A percentile compares a stretch with the other conserved stretches of the same genome.
Evolutionary conservation across 192 early-diverging fungal genomes (phyloP).

Genomic region (Polychytrium aggregatum): DNA sequence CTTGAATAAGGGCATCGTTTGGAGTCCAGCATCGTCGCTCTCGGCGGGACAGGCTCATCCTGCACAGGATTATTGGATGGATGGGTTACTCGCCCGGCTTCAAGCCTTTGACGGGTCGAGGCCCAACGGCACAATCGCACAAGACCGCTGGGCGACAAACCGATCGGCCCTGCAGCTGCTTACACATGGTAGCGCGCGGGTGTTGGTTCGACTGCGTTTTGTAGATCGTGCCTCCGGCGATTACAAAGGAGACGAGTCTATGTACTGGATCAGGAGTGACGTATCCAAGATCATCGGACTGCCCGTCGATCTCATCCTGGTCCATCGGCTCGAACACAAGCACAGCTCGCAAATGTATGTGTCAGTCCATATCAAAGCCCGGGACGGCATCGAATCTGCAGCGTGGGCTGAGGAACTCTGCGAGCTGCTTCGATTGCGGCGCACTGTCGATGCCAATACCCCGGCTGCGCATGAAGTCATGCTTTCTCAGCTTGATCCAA

Average conservation of each 20-base stretch:
- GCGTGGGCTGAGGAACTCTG: conserved; percentile 25
- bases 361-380: conserved; percentile 10
- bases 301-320: conserved; percentile 1
- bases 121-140: conserved; percentile 4
- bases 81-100: neutral
- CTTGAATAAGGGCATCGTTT: neutral
- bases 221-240: too few relatives aligned
- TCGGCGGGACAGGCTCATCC: neutral
- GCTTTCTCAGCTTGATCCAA: conserved; percentile 8
- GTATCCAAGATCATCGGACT: conserved; percentile 2
- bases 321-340: conserved; percentile 13
- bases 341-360: conserved; percentile 1
- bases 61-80: neutral
- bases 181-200: too few relatives aligned
- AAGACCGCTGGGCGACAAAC: too few relatives aligned
- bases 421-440: conserved; percentile 10
- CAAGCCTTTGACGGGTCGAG: neutral
- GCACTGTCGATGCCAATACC: neutral
- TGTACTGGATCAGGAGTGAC: conserved; percentile 9
- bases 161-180: too few relatives aligned
- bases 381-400: conserved; percentile 13
- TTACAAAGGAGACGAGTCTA: conserved; percentile 8
- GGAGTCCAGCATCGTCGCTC: neutral
- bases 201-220: too few relatives aligned
- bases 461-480: conserved; percentile 11